Percentiles rank a stretch among this genome's conserved stretches.
Evolutionary conservation across 345 rosid genomes (phyloP).

Genomic region (Reutealis trisperma): DNA sequence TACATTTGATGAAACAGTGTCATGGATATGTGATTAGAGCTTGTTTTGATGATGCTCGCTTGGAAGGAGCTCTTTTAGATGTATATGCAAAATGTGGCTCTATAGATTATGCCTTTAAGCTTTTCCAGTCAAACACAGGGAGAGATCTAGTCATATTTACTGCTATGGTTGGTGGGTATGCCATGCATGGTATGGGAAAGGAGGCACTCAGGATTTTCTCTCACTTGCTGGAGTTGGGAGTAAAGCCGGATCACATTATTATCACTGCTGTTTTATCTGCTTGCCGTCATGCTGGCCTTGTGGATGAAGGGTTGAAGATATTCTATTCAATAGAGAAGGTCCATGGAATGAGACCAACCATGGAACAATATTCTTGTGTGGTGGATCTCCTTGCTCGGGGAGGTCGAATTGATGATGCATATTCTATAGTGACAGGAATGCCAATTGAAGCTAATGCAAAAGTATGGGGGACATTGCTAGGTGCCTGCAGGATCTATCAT

Average conservation of each 20-base stretch:
- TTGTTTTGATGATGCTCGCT: constrained; percentile 53
- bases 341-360: constrained; percentile 56
- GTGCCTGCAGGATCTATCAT: constrained; percentile 70
- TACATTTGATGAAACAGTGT: constrained; percentile 63
- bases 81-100: constrained; percentile 83
- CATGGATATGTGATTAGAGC: constrained; percentile 69
- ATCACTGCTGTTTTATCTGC: constrained; percentile 77
- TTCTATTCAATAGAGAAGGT: constrained; percentile 54
- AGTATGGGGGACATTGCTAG: constrained; percentile 73
- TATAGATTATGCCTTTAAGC: constrained; percentile 50
- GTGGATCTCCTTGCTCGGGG: constrained; percentile 91
- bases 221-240: constrained; percentile 52
- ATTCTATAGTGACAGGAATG: constrained; percentile 57
- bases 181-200: constrained; percentile 80
- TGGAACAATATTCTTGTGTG: constrained; percentile 73
- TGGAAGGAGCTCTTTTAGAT: constrained; percentile 68
- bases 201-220: constrained; percentile 71
- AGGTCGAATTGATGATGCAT: constrained; percentile 73
- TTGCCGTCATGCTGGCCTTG: constrained; percentile 81
- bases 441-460: constrained; percentile 64
- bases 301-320: constrained; percentile 66
- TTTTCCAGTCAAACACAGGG: constrained; percentile 49
- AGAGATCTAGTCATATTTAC: constrained; percentile 80
- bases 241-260: constrained; percentile 74
- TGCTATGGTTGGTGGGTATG: constrained; percentile 76